Percentiles rank a stretch among this genome's conserved stretches.
These are phyloP conservation scores for Astragalus glycyphyllos DNA, from an alignment of 306 rosid genomes.

Conservation along the genomic window DNA sequence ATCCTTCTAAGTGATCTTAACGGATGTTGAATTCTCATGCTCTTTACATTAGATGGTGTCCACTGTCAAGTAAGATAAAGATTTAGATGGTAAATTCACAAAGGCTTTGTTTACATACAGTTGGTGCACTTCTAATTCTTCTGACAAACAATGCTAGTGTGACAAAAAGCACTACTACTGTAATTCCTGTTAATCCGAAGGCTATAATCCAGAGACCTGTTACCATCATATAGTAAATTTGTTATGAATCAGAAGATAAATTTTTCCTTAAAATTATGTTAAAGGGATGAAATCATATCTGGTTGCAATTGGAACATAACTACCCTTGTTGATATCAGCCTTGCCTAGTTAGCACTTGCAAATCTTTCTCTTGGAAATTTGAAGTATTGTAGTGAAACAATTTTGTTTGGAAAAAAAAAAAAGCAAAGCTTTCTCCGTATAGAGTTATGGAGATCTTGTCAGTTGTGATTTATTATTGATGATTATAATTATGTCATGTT, in stretches of 20 bases:
- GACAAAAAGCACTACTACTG: too few species aligned
- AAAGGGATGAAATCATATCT: neutral
- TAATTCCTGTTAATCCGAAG: conserved; percentile 47
- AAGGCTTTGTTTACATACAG: conserved; percentile 19
- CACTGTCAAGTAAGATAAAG: conserved; percentile 39
- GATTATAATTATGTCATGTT: neutral
- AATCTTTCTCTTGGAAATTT: too few species aligned
- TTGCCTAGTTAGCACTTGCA: too few species aligned
- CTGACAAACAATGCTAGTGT: too few species aligned
- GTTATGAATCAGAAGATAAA: neutral
- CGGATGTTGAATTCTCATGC: conserved; percentile 45
- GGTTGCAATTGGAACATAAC: too few species aligned
- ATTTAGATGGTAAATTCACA: neutral
- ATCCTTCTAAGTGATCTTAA: conserved; percentile 52
- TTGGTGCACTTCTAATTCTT: conserved; percentile 34
- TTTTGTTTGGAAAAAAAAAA: too few species aligned
- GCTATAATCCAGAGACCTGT: too few species aligned
- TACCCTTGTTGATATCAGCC: too few species aligned
- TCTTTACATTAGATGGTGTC: conserved; percentile 23
- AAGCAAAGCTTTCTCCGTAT: too few species aligned
- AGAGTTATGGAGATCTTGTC: neutral
- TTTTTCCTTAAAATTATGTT: neutral
- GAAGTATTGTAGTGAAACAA: too few species aligned
- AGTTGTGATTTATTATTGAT: neutral
- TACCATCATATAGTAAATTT: too few species aligned